phyloP scores from a whole-genome alignment of 176 grass and related monocot species.

The Sorghum bicolor region DNA sequence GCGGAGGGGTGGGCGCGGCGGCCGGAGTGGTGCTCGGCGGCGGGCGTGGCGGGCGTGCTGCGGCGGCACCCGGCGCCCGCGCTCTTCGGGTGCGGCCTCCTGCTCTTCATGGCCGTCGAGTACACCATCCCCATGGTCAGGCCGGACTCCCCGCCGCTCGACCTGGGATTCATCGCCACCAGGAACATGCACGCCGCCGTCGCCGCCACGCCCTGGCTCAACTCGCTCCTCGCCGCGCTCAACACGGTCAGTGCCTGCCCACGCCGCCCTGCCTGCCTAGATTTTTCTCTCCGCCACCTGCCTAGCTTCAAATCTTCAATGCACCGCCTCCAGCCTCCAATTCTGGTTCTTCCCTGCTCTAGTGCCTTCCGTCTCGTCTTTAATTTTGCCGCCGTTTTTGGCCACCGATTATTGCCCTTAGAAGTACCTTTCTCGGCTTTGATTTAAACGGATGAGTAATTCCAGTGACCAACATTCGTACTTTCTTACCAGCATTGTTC shows the following conservation, averaged over 20 bases:
- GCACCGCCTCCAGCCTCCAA: background rate
- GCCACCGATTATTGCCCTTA: background rate
- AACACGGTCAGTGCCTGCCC: conserved; percentile 52
- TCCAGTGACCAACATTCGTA: background rate
- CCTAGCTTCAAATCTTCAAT: background rate
- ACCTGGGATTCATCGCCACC: conserved; percentile 72
- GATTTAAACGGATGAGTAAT: background rate
- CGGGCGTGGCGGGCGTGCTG: conserved; percentile 7
- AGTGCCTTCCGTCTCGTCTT: background rate
- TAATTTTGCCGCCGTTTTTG: background rate
- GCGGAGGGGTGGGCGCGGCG: background rate
- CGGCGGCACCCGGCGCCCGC: conserved; percentile 54
- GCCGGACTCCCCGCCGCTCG: conserved; percentile 56
- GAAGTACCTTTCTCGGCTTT: background rate
- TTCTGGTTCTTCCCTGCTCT: background rate
- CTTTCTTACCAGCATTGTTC: background rate
- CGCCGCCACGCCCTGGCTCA: conserved; percentile 54
- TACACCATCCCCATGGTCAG: conserved; percentile 86
- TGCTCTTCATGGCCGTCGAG: conserved; percentile 92
- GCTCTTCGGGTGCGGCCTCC: conserved; percentile 49
- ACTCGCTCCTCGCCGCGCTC: conserved; percentile 78
- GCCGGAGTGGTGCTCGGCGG: conserved; percentile 33
- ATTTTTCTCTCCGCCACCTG: background rate
- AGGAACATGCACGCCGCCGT: conserved; percentile 46
- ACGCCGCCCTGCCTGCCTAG: background rate